A percentile compares a stretch with the other conserved stretches of the same genome.
Conservation (phyloP, 2,329 filamentous ascomycete species). For the Colletotrichum sp. region DNA sequence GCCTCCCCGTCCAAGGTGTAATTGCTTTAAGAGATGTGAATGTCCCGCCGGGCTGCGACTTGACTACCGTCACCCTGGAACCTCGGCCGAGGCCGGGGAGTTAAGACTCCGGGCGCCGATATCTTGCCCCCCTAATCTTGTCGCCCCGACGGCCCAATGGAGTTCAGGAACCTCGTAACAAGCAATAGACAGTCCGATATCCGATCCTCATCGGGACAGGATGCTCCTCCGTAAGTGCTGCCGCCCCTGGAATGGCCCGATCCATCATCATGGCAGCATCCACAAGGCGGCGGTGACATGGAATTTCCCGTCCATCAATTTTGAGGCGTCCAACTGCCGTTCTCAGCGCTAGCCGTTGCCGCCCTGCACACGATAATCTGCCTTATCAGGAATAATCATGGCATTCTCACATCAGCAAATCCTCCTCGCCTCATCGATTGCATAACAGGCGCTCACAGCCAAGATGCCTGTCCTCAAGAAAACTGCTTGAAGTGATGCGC, state of each 20-base stretch:
- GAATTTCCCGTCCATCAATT: not conserved
- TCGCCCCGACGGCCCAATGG: not conserved
- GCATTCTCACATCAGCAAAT: not conserved
- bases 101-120: slow-evolving; percentile 1
- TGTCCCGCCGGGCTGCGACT: not conserved
- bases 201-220: not conserved
- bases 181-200: not conserved
- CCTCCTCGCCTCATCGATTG: not conserved
- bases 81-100: slow-evolving; percentile 1
- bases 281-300: not conserved
- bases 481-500: not conserved
- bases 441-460: not conserved
- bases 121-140: not conserved
- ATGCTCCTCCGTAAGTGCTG: not conserved
- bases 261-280: not conserved
- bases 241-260: not conserved
- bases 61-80: not conserved
- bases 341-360: not conserved
- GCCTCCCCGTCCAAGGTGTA: not conserved
- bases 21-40: not conserved
- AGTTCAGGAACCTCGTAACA: not conserved
- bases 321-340: not conserved
- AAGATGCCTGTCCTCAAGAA: not conserved
- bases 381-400: not conserved
- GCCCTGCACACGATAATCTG: not conserved